Evolutionary conservation across 78 protist genomes (phyloP).

Genomic region (Cyanophora paradoxa): DNA sequence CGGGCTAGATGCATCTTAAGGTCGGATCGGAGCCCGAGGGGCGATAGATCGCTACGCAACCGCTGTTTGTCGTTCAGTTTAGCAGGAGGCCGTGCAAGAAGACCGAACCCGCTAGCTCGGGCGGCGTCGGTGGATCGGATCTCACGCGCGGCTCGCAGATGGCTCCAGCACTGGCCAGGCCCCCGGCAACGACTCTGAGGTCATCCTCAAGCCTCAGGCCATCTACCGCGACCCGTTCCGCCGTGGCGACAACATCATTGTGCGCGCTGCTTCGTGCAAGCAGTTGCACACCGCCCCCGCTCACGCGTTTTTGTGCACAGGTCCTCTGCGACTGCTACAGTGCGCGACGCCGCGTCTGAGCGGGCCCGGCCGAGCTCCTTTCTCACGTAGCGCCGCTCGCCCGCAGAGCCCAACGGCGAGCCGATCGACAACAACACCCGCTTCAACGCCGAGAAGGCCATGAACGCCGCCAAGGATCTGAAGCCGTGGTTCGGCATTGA

Average conservation of each 20-base stretch:
- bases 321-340: too few relatives aligned
- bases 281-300: too few relatives aligned
- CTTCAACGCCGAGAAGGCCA: slow-evolving; percentile 3
- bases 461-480: neutral
- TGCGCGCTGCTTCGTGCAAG: slow-evolving; percentile 44
- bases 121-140: too few relatives aligned
- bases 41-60: neutral
- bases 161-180: slow-evolving; percentile 69
- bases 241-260: slow-evolving; percentile 55
- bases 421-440: slow-evolving; percentile 52
- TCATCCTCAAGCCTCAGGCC: slow-evolving; percentile 60
- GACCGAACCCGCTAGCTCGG: too few relatives aligned
- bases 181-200: slow-evolving; percentile 73
- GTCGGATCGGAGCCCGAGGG: neutral
- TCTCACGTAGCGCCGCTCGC: too few relatives aligned
- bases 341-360: too few relatives aligned
- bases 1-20: slow-evolving; percentile 11
- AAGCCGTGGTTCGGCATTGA: slow-evolving; percentile 83
- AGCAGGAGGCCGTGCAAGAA: neutral
- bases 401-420: slow-evolving; percentile 44
- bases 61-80: neutral
- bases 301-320: too few relatives aligned
- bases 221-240: slow-evolving; percentile 75
- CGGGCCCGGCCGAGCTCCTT: too few relatives aligned
- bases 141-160: too few relatives aligned